These are phyloP conservation scores for Alternaria alternata DNA, from an alignment of 2,329 filamentous ascomycete genomes.

Conservation along the genomic window DNA sequence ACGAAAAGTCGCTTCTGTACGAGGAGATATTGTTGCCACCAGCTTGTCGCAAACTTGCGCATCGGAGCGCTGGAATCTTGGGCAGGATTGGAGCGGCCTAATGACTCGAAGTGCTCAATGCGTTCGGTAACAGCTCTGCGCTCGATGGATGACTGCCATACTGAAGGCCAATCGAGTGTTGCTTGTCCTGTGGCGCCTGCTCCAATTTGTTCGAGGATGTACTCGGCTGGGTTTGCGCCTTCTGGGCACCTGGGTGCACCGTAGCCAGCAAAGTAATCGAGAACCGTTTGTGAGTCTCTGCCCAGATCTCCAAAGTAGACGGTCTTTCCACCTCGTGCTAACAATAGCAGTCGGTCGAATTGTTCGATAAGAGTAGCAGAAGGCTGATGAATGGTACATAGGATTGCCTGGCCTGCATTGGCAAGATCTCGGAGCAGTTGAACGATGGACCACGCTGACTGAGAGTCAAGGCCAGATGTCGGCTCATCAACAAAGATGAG, in stretches of 20 bases:
- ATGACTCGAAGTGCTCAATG: conserved; percentile 61
- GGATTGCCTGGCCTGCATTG: conserved; percentile 78
- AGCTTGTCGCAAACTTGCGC: conserved; percentile 47
- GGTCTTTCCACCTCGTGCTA: conserved; percentile 74
- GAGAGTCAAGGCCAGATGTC: conserved; percentile 81
- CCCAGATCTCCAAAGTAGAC: conserved; percentile 84
- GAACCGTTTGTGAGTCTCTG: conserved; percentile 69
- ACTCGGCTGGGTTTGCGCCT: conserved; percentile 81
- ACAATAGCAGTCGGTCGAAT: conserved; percentile 79
- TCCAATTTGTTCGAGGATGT: conserved; percentile 65
- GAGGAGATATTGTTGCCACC: conserved; percentile 73
- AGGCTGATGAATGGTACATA: conserved; percentile 94
- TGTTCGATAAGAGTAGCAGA: conserved; percentile 89
- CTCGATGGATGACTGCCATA: conserved; percentile 21
- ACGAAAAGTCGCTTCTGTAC: conserved; percentile 78
- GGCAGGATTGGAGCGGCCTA: neutral
- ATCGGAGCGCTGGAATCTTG: neutral
- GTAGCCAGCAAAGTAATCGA: conserved; percentile 75
- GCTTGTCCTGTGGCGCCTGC: conserved; percentile 3
- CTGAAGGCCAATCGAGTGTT: conserved; percentile 19
- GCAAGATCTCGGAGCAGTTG: conserved; percentile 84
- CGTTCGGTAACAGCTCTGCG: conserved; percentile 44
- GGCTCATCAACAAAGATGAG: conserved; percentile 64
- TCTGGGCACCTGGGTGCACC: conserved; percentile 68
- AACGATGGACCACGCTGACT: conserved; percentile 84